phyloP scores from a whole-genome alignment of 106 monocot genomes.

The Chionographis japonica region DNA sequence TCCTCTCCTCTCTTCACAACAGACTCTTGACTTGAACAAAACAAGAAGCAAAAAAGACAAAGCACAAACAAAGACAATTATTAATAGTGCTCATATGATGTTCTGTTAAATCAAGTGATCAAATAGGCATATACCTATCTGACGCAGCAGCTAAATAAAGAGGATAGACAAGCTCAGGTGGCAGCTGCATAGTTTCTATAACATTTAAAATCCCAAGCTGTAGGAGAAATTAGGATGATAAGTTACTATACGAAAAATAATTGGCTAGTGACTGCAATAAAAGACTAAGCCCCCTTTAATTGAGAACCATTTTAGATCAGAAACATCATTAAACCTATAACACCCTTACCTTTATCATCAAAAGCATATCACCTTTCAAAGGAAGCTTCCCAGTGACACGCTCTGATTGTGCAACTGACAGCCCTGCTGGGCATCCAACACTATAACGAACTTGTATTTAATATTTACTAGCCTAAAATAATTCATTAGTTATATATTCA shows the following conservation, averaged over 20 bases:
- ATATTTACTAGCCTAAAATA: not conserved
- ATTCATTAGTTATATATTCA: slow-evolving; percentile 3
- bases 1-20: slow-evolving; percentile 65
- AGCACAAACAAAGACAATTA: not conserved
- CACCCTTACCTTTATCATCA: slow-evolving; percentile 60
- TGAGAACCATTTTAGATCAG: not conserved
- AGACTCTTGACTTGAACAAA: slow-evolving; percentile 55
- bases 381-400: slow-evolving; percentile 80
- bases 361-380: slow-evolving; percentile 61
- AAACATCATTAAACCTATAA: slow-evolving; percentile 1
- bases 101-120: not conserved
- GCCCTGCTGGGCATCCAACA: slow-evolving; percentile 58
- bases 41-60: not conserved
- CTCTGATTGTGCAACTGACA: slow-evolving; percentile 68
- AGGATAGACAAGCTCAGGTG: slow-evolving; percentile 65
- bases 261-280: not conserved
- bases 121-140: slow-evolving; percentile 48
- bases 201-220: slow-evolving; percentile 93
- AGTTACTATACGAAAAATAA: not conserved
- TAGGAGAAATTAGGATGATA: not conserved
- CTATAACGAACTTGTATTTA: slow-evolving; percentile 29
- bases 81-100: not conserved
- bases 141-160: slow-evolving; percentile 76
- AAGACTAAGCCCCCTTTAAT: not conserved
- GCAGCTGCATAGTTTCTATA: slow-evolving; percentile 72